Conservation (phyloP, 176 grass and related monocot genomes). For the Musa itinerans region DNA sequence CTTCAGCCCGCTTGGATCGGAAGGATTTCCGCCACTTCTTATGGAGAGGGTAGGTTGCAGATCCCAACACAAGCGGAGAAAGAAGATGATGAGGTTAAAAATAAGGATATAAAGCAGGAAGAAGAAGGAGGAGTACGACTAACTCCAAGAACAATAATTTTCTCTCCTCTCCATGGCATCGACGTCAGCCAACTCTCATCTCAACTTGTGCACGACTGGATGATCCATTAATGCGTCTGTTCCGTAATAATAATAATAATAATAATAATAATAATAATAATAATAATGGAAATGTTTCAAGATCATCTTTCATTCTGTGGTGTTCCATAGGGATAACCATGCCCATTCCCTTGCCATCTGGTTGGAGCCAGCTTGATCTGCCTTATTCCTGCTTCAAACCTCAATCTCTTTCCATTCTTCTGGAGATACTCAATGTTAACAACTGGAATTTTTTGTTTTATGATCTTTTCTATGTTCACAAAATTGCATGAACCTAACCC, state of each 20-base stretch:
- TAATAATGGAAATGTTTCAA: background rate
- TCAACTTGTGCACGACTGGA: background rate
- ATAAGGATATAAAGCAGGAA: background rate
- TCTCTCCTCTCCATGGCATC: background rate
- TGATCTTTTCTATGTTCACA: too few species aligned
- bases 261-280: conserved; percentile 4
- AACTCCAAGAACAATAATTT: background rate
- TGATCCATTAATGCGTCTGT: background rate
- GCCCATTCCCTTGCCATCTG: background rate
- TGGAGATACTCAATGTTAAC: background rate
- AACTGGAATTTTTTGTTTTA: too few species aligned
- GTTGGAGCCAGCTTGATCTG: background rate
- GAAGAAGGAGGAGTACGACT: background rate
- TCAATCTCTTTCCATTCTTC: background rate
- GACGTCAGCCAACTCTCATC: conserved; percentile 1
- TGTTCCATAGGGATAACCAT: too few species aligned
- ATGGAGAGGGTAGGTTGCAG: conserved; percentile 3
- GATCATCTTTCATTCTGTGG: too few species aligned
- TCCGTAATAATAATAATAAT: background rate
- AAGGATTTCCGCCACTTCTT: conserved; percentile 4
- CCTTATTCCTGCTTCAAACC: background rate
- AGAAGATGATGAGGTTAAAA: background rate
- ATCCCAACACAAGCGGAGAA: conserved; percentile 8
- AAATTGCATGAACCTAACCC: too few species aligned
- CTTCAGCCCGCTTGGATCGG: conserved; percentile 7